phyloP scores from a whole-genome alignment of 2,329 filamentous ascomycete genomes.

The Cryphonectria radicalis region DNA sequence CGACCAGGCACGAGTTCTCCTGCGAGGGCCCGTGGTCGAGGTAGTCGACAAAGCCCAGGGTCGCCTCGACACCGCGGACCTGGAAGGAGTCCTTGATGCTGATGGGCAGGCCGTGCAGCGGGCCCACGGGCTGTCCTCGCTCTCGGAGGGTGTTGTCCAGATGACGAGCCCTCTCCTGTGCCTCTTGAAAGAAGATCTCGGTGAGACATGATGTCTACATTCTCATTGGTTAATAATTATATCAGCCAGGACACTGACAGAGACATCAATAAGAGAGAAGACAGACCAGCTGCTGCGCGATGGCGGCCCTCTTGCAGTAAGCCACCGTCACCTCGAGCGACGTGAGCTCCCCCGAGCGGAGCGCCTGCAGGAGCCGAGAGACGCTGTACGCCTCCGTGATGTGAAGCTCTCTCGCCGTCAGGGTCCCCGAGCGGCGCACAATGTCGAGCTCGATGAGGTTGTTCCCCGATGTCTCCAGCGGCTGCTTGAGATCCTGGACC shows the following conservation, averaged over 20 bases:
- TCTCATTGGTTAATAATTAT: not conserved
- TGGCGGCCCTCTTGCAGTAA: conserved; percentile 29
- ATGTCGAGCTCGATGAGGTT: conserved; percentile 26
- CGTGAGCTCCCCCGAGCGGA: conserved; percentile 19
- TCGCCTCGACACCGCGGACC: conserved; percentile 25
- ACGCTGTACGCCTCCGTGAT: conserved; percentile 29
- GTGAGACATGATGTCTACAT: conserved; percentile 28
- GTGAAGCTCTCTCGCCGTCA: conserved; percentile 25
- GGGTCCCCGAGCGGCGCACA: conserved; percentile 18
- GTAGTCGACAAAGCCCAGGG: conserved; percentile 26
- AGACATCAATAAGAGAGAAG: not conserved
- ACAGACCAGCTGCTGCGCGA: conserved; percentile 29
- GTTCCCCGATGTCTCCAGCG: conserved; percentile 24
- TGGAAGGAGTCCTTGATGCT: conserved; percentile 30
- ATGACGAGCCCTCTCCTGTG: conserved; percentile 24
- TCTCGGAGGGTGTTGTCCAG: conserved; percentile 20
- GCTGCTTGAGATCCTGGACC: conserved; percentile 14
- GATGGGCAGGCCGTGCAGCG: conserved; percentile 28
- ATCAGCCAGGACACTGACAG: not conserved
- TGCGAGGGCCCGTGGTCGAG: conserved; percentile 25
- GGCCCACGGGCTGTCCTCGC: conserved; percentile 19
- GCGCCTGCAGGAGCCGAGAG: conserved; percentile 16
- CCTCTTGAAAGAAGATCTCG: conserved; percentile 26
- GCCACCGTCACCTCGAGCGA: conserved; percentile 28
- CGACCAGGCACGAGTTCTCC: conserved; percentile 29